Evolutionary conservation across 768 basidiomycete genomes (phyloP).

Genomic region (Mycena rosella): DNA sequence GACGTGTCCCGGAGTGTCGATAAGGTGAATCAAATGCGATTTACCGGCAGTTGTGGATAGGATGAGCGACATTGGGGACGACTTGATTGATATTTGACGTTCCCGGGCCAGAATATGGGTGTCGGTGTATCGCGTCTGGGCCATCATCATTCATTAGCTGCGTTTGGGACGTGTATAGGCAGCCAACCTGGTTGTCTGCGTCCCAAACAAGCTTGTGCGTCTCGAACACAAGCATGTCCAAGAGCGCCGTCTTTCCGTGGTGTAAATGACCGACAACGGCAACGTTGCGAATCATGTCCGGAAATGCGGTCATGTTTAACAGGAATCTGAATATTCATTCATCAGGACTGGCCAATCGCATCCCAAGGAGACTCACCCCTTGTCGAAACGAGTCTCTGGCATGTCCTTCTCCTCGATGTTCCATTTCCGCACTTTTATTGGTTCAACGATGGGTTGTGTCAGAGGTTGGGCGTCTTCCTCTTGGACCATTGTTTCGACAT

Average conservation of each 20-base stretch:
- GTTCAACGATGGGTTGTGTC: constrained; percentile 94
- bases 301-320: constrained; percentile 90
- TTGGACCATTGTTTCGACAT: constrained; percentile 96
- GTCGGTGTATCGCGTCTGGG: constrained; percentile 94
- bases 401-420: constrained; percentile 94
- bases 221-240: constrained; percentile 98
- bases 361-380: constrained; percentile 72
- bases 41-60: constrained; percentile 89
- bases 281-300: constrained; percentile 96
- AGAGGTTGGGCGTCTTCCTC: constrained; percentile 98
- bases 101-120: constrained; percentile 91
- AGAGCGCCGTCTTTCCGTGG: constrained; percentile 95
- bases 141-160: constrained; percentile 27
- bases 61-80: constrained; percentile 95
- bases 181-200: constrained; percentile 85
- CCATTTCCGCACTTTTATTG: constrained; percentile 96
- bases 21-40: constrained; percentile 92
- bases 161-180: neutral
- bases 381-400: constrained; percentile 98
- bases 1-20: constrained; percentile 98
- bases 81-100: constrained; percentile 95
- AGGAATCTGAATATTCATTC: constrained; percentile 81
- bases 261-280: constrained; percentile 97
- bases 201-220: constrained; percentile 97
- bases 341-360: constrained; percentile 22